Percentiles rank a stretch among this genome's conserved stretches.
Conservation (phyloP, 2,329 filamentous ascomycete genomes). For the Diaporthe vexans region DNA sequence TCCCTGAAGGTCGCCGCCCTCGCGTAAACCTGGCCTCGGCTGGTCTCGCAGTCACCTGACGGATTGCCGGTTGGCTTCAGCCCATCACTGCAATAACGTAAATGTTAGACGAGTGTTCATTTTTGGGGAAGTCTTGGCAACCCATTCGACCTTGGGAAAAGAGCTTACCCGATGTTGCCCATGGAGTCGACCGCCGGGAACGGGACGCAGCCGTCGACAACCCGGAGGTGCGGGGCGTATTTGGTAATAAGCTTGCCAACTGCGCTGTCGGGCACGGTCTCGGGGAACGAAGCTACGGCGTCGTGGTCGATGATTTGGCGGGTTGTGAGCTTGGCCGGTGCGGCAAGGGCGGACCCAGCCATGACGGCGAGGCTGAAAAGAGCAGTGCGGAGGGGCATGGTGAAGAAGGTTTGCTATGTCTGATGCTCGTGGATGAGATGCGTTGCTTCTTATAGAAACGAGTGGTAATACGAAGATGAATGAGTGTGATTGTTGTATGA, state of each 20-base stretch:
- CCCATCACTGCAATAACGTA: constrained; percentile 46
- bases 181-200: constrained; percentile 68
- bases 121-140: too few species aligned
- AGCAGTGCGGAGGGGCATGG: constrained; percentile 4
- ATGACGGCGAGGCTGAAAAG: constrained; percentile 19
- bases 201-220: constrained; percentile 69
- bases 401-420: not conserved
- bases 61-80: constrained; percentile 47
- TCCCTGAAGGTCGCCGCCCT: constrained; percentile 47
- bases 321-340: constrained; percentile 7
- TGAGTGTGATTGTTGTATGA: not conserved
- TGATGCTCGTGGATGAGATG: not conserved
- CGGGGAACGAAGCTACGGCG: constrained; percentile 51
- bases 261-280: constrained; percentile 49
- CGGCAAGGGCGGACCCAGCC: not conserved
- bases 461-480: not conserved
- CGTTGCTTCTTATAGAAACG: not conserved
- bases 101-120: constrained; percentile 25
- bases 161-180: constrained; percentile 53
- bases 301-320: constrained; percentile 48
- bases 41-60: constrained; percentile 48
- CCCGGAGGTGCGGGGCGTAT: constrained; percentile 56
- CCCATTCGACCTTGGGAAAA: not conserved
- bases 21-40: constrained; percentile 53
- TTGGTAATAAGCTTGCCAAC: constrained; percentile 51